These are phyloP conservation scores for Salvia rosmarinus DNA, from an alignment of 257 asterid species.

Conservation along the genomic window DNA sequence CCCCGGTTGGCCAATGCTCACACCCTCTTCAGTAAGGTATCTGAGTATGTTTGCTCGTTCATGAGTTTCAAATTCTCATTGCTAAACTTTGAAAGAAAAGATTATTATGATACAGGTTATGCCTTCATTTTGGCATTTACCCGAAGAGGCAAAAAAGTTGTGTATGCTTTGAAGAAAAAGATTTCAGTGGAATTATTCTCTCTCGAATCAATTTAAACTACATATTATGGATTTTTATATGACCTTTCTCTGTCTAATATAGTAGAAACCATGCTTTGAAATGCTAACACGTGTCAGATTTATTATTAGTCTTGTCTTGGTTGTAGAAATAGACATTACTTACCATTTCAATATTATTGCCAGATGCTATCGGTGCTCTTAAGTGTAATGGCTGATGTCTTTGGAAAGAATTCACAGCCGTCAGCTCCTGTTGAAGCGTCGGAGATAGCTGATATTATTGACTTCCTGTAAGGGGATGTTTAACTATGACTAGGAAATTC, in stretches of 20 bases:
- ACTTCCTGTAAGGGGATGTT: slow-evolving; percentile 66
- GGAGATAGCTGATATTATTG: slow-evolving; percentile 82
- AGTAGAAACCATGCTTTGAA: background rate
- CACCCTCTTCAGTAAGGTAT: slow-evolving; percentile 84
- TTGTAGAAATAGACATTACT: slow-evolving; percentile 2
- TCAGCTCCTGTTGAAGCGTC: slow-evolving; percentile 75
- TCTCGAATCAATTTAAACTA: background rate
- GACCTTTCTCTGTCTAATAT: background rate
- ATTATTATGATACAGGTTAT: background rate
- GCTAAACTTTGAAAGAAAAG: background rate
- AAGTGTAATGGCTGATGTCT: slow-evolving; percentile 77
- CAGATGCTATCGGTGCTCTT: slow-evolving; percentile 79
- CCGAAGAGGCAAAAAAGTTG: background rate
- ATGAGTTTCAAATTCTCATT: background rate
- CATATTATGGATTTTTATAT: background rate
- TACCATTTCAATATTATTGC: slow-evolving; percentile 13
- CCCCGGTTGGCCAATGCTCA: slow-evolving; percentile 92
- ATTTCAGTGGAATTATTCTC: background rate
- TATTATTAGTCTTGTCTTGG: background rate
- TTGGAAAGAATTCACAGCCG: slow-evolving; percentile 81
- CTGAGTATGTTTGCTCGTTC: background rate
- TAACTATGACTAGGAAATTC: background rate
- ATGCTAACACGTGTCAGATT: background rate
- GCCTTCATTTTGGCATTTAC: slow-evolving; percentile 11
- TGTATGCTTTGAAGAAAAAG: background rate